A percentile compares a stretch with the other conserved stretches of the same genome.
phyloP scores from a whole-genome alignment of 805 yeast genomes.

The Wickerhamomyces tratensis region DNA sequence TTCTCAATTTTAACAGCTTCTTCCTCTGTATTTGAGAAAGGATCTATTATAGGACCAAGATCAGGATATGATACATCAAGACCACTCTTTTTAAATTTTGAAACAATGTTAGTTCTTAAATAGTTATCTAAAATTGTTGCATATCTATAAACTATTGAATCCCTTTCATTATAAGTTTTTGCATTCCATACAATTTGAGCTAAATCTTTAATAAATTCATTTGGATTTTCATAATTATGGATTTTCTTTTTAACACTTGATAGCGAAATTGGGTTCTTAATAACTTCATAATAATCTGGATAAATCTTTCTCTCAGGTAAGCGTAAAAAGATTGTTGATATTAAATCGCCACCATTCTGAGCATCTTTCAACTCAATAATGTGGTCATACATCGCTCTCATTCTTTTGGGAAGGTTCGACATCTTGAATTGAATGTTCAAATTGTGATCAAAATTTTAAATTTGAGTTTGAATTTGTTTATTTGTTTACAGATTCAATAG shows the following conservation, averaged over 20 bases:
- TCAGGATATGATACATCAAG: slow-evolving; percentile 32
- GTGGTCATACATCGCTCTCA: slow-evolving; percentile 23
- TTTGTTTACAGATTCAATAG: too few species aligned
- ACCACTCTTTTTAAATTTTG: slow-evolving; percentile 21
- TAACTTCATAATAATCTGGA: slow-evolving; percentile 72
- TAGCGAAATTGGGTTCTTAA: slow-evolving; percentile 75
- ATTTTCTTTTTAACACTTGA: slow-evolving; percentile 57
- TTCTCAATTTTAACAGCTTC: not conserved
- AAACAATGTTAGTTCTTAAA: slow-evolving; percentile 25
- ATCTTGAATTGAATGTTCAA: not conserved
- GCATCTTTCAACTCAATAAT: slow-evolving; percentile 30
- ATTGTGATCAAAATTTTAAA: not conserved
- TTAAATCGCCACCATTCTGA: slow-evolving; percentile 28
- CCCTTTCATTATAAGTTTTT: slow-evolving; percentile 66
- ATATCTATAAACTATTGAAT: slow-evolving; percentile 55
- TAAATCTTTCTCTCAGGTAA: slow-evolving; percentile 62
- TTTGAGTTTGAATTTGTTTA: too few species aligned
- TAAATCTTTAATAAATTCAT: slow-evolving; percentile 65
- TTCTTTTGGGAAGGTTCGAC: slow-evolving; percentile 9
- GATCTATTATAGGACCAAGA: slow-evolving; percentile 62
- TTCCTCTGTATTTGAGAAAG: not conserved
- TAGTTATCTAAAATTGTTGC: slow-evolving; percentile 43
- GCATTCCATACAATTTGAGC: slow-evolving; percentile 91
- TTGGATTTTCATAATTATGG: slow-evolving; percentile 46
- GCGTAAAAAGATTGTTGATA: slow-evolving; percentile 52